Evolutionary conservation across 2,329 filamentous ascomycete species (phyloP).

Genomic region (Fusarium sp.): DNA sequence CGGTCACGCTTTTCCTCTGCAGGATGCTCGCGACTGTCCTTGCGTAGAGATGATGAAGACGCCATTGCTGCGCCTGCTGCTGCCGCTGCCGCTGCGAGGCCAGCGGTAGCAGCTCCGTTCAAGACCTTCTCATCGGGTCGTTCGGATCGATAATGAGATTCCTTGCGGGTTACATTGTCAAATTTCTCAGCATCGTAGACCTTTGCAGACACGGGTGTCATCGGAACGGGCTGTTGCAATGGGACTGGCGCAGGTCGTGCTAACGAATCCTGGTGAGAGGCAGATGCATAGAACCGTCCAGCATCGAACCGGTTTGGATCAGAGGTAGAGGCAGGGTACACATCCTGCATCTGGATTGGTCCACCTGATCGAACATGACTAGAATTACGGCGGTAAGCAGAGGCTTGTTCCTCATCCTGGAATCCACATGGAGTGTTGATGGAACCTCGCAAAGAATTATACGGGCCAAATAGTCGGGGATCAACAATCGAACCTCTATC

Average conservation of each 20-base stretch:
- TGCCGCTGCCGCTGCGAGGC: constrained; percentile 61
- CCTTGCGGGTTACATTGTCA: constrained; percentile 52
- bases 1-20: constrained; percentile 37
- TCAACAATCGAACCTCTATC: constrained; percentile 65
- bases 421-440: constrained; percentile 67
- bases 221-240: constrained; percentile 87
- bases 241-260: constrained; percentile 70
- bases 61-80: constrained; percentile 55
- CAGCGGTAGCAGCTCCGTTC: constrained; percentile 58
- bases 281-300: constrained; percentile 60
- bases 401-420: constrained; percentile 50
- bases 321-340: constrained; percentile 73
- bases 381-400: constrained; percentile 42
- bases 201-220: constrained; percentile 75
- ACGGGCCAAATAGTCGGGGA: constrained; percentile 67
- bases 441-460: constrained; percentile 69
- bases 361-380: constrained; percentile 37
- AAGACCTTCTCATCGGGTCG: constrained; percentile 55
- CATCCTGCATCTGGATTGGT: constrained; percentile 63
- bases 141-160: constrained; percentile 49
- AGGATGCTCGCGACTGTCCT: constrained; percentile 32
- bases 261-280: constrained; percentile 54
- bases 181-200: constrained; percentile 68
- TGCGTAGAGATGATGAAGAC: constrained; percentile 41
- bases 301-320: constrained; percentile 73